Evolutionary conservation across 768 basidiomycete species (phyloP), one percentile per base, ranked within the genome.

Genomic region (Tulasnella sp.): DNA sequence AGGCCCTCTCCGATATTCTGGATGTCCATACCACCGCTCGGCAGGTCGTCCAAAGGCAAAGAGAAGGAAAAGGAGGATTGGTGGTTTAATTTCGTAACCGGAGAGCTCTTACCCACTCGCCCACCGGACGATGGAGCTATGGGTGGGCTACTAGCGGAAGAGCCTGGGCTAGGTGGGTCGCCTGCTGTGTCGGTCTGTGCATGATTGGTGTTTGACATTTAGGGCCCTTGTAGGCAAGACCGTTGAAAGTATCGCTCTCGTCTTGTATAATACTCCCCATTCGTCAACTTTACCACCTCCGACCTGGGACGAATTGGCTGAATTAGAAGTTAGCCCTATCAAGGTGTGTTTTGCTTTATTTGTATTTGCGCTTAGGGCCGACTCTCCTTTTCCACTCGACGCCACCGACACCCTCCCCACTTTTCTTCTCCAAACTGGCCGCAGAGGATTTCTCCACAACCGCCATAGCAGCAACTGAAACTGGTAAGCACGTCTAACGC

Each of bases 141-240:
- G 11, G 96, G 96, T 0, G 94, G 93, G 0, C 94, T 97, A 83
- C 87, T 97, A 46, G 95, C 95, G 2, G 96, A 98, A 85, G 96
- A 96, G 85, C 96, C 96, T 82, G 96, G 96, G 69, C 85, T 93
- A 81, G 83, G 83, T 83, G 44, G 28, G 54, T 44, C 81, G 37
- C 3, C 54, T 8, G n/a, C 20, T 31, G n/a, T 41, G 16, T 44
- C 72, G 14, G 5, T 48, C 44, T 6, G 9, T 16, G 20, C 12
- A 44, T 34, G 31, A 37, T 14, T 16, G 24, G 7, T n/a, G 12
- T 11, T 22, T 9, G 31, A 64, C 42, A 48, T 14, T 79, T 85
- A 82, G 82, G 72, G 83, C 85, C 72, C 31, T 64, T 83, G 85
- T 34, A 44, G 96, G 95, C 22, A 97, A 97, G 86, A 97, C 96